Percentiles rank a stretch among this genome's conserved stretches.
Evolutionary conservation across 805 yeast species (phyloP).

Genomic region (Cyberlindnera suaveolens): DNA sequence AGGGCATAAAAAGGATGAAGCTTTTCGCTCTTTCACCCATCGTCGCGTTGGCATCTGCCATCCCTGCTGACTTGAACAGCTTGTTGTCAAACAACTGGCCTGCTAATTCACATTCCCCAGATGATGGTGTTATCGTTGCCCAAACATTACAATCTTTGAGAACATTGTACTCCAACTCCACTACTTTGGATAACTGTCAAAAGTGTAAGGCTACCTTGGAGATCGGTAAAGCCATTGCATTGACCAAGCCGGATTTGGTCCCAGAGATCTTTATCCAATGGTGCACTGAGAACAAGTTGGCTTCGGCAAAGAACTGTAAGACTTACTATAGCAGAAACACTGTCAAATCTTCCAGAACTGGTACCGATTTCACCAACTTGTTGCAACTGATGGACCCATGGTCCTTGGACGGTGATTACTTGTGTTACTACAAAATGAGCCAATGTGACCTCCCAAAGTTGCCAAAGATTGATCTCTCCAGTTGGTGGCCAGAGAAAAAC

Average conservation of each 20-base stretch:
- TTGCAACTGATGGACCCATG: conserved; percentile 45
- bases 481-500: conserved; percentile 40
- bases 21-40: background rate
- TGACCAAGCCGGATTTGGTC: conserved; percentile 34
- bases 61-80: conserved; percentile 8
- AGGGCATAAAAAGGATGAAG: too few relatives aligned
- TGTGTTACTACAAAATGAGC: conserved; percentile 45
- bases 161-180: conserved; percentile 13
- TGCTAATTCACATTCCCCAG: conserved; percentile 7
- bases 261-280: conserved; percentile 36
- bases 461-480: conserved; percentile 39
- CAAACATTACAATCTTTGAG: conserved; percentile 12
- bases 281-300: conserved; percentile 33
- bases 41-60: conserved; percentile 2
- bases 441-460: conserved; percentile 50
- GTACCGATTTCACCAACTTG: conserved; percentile 46
- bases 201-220: conserved; percentile 31
- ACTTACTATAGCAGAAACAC: conserved; percentile 32
- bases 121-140: conserved; percentile 7
- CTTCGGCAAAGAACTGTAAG: conserved; percentile 23
- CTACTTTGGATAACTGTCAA: conserved; percentile 23
- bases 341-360: conserved; percentile 29
- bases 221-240: conserved; percentile 32
- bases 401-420: conserved; percentile 51
- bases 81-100: conserved; percentile 9